Percentiles rank a stretch among this genome's conserved stretches.
phyloP scores from a whole-genome alignment of 2,329 filamentous ascomycete species.

The Aspergillus intermedius region DNA sequence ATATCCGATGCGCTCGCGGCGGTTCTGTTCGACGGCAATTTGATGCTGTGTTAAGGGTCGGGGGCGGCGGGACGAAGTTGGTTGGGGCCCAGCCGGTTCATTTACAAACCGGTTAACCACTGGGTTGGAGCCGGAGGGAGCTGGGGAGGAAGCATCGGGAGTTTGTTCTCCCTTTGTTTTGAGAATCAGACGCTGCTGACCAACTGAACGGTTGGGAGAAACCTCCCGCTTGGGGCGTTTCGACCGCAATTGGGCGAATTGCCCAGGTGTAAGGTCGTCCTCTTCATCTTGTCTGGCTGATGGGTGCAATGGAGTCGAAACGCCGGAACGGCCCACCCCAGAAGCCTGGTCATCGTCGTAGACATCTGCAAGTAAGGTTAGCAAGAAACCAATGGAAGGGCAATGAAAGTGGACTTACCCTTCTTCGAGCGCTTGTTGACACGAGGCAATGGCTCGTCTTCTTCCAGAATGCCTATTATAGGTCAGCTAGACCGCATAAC shows the following conservation, averaged over 20 bases:
- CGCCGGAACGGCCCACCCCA: constrained; percentile 20
- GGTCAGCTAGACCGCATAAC: constrained; percentile 6
- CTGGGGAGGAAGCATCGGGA: constrained; percentile 36
- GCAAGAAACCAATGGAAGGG: constrained; percentile 2
- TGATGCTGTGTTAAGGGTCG: constrained; percentile 46
- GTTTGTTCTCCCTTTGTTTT: constrained; percentile 41
- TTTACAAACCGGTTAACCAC: constrained; percentile 36
- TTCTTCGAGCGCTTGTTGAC: constrained; percentile 41
- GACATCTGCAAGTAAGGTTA: constrained; percentile 17
- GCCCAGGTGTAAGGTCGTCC: constrained; percentile 32
- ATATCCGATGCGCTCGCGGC: constrained; percentile 44
- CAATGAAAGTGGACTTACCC: constrained; percentile 17
- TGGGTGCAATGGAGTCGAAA: constrained; percentile 35
- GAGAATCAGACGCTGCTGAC: constrained; percentile 37
- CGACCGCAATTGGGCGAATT: constrained; percentile 31
- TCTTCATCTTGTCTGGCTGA: constrained; percentile 34
- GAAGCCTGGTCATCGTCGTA: constrained; percentile 30
- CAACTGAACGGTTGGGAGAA: constrained; percentile 29
- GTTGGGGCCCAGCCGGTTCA: constrained; percentile 25
- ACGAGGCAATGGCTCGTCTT: constrained; percentile 41
- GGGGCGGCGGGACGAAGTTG: constrained; percentile 33
- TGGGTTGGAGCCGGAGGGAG: constrained; percentile 38
- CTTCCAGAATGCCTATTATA: constrained; percentile 39
- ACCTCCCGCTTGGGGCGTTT: constrained; percentile 35
- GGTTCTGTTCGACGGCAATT: constrained; percentile 44